A percentile compares a stretch with the other conserved stretches of the same genome.
Conservation (phyloP, 805 yeast species). For the Wickerhamomyces tratensis region DNA sequence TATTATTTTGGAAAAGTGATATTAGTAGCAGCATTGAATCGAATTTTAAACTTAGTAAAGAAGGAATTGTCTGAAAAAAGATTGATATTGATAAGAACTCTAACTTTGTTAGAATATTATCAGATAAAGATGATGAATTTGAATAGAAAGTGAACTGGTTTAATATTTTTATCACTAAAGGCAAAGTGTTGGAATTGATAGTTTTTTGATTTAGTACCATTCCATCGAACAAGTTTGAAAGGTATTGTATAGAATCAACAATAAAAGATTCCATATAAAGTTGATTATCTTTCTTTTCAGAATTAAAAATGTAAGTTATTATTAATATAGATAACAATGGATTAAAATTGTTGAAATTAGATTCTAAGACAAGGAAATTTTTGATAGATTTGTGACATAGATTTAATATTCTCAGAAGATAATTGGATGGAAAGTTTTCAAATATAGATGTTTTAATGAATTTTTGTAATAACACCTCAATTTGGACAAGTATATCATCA, state of each 20-base stretch:
- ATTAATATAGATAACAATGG: no score
- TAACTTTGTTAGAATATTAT: conserved; percentile 43
- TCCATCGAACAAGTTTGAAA: conserved; percentile 25
- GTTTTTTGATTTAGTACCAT: conserved; percentile 9
- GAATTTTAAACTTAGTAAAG: conserved; percentile 20
- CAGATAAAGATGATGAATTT: conserved; percentile 27
- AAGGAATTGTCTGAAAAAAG: conserved; percentile 23
- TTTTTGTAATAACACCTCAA: conserved; percentile 15
- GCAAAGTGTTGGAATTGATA: not conserved
- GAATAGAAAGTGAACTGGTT: conserved; percentile 12
- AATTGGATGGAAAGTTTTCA: conserved; percentile 12
- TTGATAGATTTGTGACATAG: conserved; percentile 21
- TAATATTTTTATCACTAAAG: conserved; percentile 6
- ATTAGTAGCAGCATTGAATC: conserved; percentile 13
- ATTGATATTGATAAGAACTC: conserved; percentile 40
- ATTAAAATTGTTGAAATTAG: no score
- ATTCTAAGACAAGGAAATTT: conserved; percentile 12
- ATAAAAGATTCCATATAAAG: conserved; percentile 38
- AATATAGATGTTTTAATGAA: conserved; percentile 8
- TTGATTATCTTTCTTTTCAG: conserved; percentile 30
- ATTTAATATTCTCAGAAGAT: conserved; percentile 23
- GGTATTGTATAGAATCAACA: conserved; percentile 28
- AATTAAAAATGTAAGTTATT: conserved; percentile 22
- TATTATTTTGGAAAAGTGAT: conserved; percentile 17
- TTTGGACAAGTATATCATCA: conserved; percentile 7